Conservation (phyloP, 2,329 filamentous ascomycete genomes). For the Ophiostoma triangulosporum region DNA sequence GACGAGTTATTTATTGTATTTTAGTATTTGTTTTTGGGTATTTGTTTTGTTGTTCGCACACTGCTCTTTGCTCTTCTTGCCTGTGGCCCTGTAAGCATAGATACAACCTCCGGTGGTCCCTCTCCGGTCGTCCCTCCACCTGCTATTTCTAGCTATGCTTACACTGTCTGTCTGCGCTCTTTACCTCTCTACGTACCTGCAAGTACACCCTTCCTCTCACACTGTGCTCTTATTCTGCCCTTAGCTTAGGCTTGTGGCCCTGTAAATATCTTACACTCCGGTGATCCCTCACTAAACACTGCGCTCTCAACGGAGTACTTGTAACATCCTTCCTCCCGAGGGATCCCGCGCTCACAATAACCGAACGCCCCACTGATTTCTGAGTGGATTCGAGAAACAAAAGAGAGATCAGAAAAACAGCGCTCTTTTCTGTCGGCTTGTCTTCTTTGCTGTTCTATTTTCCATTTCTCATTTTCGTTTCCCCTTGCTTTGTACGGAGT, state of each 20-base stretch:
- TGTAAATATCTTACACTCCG: no score
- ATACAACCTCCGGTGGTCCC: no score
- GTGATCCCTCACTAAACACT: no score
- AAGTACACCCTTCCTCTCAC: no score
- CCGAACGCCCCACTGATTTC: constrained; percentile 10
- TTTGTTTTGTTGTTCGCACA: background rate
- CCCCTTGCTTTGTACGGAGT: background rate
- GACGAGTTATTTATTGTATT: background rate
- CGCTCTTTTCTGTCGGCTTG: background rate
- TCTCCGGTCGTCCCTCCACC: no score
- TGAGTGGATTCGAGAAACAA: background rate
- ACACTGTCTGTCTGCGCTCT: no score
- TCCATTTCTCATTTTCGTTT: background rate
- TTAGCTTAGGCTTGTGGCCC: no score
- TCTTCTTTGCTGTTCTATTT: background rate
- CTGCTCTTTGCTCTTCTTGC: background rate
- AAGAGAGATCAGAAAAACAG: background rate
- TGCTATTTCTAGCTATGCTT: no score
- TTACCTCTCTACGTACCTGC: no score
- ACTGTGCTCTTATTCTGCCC: no score
- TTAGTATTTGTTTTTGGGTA: background rate
- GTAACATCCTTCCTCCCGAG: constrained; percentile 13
- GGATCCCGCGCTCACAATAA: constrained; percentile 12
- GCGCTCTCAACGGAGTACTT: background rate
- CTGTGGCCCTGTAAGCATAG: no score